Evolutionary conservation across 805 yeast species (phyloP), one percentile per base, ranked within the genome.

Genomic region (Starmerella apis): DNA sequence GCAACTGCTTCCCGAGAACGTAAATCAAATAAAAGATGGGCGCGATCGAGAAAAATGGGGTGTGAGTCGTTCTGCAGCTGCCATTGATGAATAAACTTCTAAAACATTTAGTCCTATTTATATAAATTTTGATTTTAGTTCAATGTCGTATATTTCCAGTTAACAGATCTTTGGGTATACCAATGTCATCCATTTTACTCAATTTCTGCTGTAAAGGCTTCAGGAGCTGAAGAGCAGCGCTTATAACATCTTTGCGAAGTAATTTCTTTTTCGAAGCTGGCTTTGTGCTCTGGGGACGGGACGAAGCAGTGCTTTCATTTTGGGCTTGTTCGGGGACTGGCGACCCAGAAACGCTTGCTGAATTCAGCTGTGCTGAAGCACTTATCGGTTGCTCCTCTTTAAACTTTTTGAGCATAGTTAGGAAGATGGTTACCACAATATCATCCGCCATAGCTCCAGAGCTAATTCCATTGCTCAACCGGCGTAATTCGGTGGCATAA

Each of bases 21-120:
- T 67, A 36, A 56, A 54, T 22, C 61, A 65, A 25, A 32, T 65
- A n/a, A 67, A 68, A 37, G 72, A 69, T 47, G 72, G 72, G 35
- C 54, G 72, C 2, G 71, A 67, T 28, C 49, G 71, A 9, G 71
- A 65, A 42, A 69, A 69, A 42, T 69, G 73, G 73, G 72, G 72
- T 5, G 69, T 68, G 2, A 61, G 64, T 10, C 52, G 61, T 8
- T 67, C 71, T 7, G 72, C 71, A 3, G 73, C 73, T 5, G 69
- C 71, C 0, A 53, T 67, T 1, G 71, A 67, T 43, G 61, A 63
- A 42, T 56, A 28, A 10, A 20, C 1, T 11, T 11, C 11, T 9
- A 18, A 18, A 6, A 16, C 8, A 18, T 2, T 18, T 31, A 31
- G 14, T 9, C n/a, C 18, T 1, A 37, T 16, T 20, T 13, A 9